These are phyloP conservation scores for Urochloa ruziziensis DNA, from an alignment of 176 grass and related monocot species.

Conservation along the genomic window DNA sequence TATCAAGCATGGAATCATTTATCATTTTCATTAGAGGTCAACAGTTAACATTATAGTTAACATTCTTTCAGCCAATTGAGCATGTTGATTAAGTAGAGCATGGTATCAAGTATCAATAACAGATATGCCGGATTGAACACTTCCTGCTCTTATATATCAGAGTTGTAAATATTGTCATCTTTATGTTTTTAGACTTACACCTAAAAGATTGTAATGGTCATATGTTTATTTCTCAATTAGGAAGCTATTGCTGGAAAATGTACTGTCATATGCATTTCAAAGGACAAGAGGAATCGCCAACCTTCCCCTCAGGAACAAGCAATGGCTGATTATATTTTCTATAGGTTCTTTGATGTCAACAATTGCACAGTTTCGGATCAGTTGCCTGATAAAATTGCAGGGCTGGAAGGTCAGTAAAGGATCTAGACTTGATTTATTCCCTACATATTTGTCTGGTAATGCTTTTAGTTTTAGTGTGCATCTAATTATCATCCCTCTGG, in stretches of 20 bases:
- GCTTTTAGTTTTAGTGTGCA: background rate
- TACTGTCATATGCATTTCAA: constrained; percentile 78
- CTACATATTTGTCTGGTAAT: constrained; percentile 7
- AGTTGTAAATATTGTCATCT: background rate
- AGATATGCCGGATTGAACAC: background rate
- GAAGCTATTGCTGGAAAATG: constrained; percentile 90
- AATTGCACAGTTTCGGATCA: constrained; percentile 54
- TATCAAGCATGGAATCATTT: constrained; percentile 17
- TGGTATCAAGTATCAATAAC: background rate
- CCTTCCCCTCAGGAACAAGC: constrained; percentile 58
- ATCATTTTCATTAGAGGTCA: background rate
- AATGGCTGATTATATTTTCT: constrained; percentile 80
- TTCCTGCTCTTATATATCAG: constrained; percentile 5
- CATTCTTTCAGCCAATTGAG: constrained; percentile 8
- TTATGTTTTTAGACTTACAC: constrained; percentile 2
- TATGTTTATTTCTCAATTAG: constrained; percentile 43
- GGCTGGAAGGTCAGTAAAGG: constrained; percentile 41
- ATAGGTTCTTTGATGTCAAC: constrained; percentile 69
- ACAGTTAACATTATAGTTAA: constrained; percentile 21
- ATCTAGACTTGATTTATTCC: constrained; percentile 23
- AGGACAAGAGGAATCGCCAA: constrained; percentile 65
- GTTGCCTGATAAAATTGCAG: constrained; percentile 60
- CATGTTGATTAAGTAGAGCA: background rate
- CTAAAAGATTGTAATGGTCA: constrained; percentile 28
- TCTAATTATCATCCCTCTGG: constrained; percentile 22